phyloP scores from a whole-genome alignment of 2,329 filamentous ascomycete genomes.

The Helminthosporium solani region DNA sequence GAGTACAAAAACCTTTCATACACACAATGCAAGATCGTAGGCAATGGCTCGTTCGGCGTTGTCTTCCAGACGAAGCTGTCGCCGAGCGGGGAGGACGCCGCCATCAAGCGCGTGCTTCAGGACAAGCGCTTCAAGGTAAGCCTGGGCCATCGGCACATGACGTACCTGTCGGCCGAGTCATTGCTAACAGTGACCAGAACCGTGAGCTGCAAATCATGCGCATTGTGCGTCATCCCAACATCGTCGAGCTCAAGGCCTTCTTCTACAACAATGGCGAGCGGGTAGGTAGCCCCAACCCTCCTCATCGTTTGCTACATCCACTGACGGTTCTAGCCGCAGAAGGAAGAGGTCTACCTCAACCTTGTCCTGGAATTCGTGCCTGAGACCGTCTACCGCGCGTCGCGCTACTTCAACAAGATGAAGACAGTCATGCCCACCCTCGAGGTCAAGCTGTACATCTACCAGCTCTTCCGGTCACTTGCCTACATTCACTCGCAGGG shows the following conservation, averaged over 20 bases:
- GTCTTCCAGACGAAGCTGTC: conserved; percentile 99
- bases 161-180: conserved; percentile 10
- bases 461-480: conserved; percentile 96
- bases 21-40: conserved; percentile 98
- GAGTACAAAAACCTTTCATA: conserved; percentile 97
- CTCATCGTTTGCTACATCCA: conserved; percentile 13
- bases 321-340: conserved; percentile 41
- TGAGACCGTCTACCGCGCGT: conserved; percentile 96
- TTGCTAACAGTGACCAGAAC: conserved; percentile 63
- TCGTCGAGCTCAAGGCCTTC: conserved; percentile 98
- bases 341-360: conserved; percentile 98
- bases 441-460: conserved; percentile 99
- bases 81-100: conserved; percentile 95
- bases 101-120: conserved; percentile 97
- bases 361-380: conserved; percentile 97
- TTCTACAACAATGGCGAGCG: conserved; percentile 99
- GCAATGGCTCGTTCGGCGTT: conserved; percentile 97
- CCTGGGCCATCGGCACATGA: conserved; percentile 20
- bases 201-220: conserved; percentile 99
- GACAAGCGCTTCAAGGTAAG: conserved; percentile 99
- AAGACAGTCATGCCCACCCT: conserved; percentile 99
- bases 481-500: conserved; percentile 99
- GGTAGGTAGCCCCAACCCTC: conserved; percentile 57
- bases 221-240: conserved; percentile 97
- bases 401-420: conserved; percentile 99